phyloP scores from a whole-genome alignment of 176 grass and related monocot genomes.

The Otatea glauca region DNA sequence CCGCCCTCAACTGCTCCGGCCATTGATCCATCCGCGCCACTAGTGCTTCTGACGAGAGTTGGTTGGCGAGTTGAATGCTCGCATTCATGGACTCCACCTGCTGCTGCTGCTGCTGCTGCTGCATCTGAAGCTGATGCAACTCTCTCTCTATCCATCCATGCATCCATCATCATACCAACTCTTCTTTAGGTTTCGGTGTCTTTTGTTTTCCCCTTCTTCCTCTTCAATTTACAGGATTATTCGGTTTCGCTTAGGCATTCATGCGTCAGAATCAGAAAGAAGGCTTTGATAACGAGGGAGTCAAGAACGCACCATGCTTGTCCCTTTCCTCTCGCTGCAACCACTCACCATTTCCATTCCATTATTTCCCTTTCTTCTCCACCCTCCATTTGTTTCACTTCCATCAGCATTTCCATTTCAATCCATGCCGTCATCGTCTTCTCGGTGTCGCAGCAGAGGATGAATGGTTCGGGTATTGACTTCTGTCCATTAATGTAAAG shows the following conservation, averaged over 20 bases:
- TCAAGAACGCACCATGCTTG: constrained; percentile 99
- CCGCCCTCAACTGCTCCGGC: constrained; percentile 68
- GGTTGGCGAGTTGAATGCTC: constrained; percentile 49
- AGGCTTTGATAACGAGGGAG: constrained; percentile 65
- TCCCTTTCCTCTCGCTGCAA: constrained; percentile 64
- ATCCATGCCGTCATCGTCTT: neutral
- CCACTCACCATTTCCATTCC: neutral
- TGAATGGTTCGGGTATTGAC: constrained; percentile 98
- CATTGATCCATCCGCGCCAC: neutral
- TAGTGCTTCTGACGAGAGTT: constrained; percentile 30
- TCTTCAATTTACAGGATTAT: constrained; percentile 23
- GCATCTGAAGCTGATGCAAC: constrained; percentile 46
- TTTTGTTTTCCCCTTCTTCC: neutral
- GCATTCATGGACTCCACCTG: constrained; percentile 56
- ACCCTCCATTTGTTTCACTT: neutral
- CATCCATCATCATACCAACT: constrained; percentile 32
- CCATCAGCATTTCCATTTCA: neutral
- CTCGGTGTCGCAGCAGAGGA: constrained; percentile 59
- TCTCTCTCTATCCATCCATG: constrained; percentile 25
- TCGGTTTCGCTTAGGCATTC: constrained; percentile 36
- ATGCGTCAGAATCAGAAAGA: constrained; percentile 31
- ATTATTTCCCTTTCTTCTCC: neutral
- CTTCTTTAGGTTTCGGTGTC: constrained; percentile 11
- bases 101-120: constrained; percentile 41
- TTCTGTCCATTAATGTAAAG: constrained; percentile 81